Evolutionary conservation across 768 basidiomycete species (phyloP).

Genomic region (Rhodotorula paludigena): DNA sequence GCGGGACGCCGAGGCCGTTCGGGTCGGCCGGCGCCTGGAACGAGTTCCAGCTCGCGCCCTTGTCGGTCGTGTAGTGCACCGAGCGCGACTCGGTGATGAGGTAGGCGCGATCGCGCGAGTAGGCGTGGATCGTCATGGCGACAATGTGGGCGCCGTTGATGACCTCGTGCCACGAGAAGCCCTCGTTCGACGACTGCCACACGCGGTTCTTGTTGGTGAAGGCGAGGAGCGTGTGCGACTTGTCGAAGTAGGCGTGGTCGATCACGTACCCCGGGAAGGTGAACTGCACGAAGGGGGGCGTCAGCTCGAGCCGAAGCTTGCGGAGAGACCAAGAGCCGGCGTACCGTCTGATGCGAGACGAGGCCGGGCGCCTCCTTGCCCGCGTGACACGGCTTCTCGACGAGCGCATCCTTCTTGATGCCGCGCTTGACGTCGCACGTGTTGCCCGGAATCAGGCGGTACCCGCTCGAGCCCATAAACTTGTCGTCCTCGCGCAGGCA

Average conservation of each 20-base stretch:
- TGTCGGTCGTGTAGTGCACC: constrained; percentile 77
- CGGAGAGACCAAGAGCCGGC: constrained; percentile 45
- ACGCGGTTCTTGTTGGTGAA: constrained; percentile 69
- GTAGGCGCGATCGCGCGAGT: constrained; percentile 75
- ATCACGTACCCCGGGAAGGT: constrained; percentile 61
- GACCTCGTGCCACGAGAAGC: constrained; percentile 77
- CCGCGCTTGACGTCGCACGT: constrained; percentile 65
- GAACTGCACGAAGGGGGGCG: constrained; percentile 51
- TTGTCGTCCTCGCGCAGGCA: constrained; percentile 60
- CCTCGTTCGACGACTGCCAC: constrained; percentile 95
- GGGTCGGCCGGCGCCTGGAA: constrained; percentile 63
- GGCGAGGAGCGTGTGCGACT: constrained; percentile 75
- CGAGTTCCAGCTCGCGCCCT: constrained; percentile 65
- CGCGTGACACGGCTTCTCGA: constrained; percentile 63
- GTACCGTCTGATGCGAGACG: constrained; percentile 67
- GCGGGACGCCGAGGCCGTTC: constrained; percentile 68
- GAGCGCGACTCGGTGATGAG: constrained; percentile 66
- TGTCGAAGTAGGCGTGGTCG: constrained; percentile 76
- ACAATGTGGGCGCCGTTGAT: constrained; percentile 61
- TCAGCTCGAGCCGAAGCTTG: background rate
- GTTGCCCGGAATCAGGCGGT: constrained; percentile 85
- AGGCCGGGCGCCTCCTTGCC: constrained; percentile 66
- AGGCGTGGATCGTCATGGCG: constrained; percentile 79
- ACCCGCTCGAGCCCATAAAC: constrained; percentile 87
- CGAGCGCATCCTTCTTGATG: constrained; percentile 61